Evolutionary conservation across 1,284 basidiomycete genomes (phyloP).

Genomic region (Microbotryum scabiosae): DNA sequence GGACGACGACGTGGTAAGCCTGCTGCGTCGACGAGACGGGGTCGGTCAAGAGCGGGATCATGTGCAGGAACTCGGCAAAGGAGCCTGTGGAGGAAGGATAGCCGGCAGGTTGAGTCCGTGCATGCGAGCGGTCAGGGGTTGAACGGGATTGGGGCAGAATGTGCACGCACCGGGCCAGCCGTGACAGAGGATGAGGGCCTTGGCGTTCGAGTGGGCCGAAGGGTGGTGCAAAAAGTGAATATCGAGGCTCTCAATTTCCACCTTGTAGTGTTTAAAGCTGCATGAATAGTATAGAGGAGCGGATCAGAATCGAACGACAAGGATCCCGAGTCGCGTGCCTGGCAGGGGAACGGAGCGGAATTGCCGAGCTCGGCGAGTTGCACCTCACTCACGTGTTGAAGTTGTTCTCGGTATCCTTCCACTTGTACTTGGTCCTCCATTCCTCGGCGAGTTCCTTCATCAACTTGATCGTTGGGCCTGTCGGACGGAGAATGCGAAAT

Average conservation of each 20-base stretch:
- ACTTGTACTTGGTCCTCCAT: slow-evolving; percentile 7
- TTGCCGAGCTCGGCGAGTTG: not conserved
- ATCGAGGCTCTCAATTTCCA: slow-evolving; percentile 19
- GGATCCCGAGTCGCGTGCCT: not conserved
- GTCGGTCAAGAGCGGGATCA: slow-evolving; percentile 15
- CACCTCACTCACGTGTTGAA: slow-evolving; percentile 14
- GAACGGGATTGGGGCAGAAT: not conserved
- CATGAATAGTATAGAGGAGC: not conserved
- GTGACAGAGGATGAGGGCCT: slow-evolving; percentile 29
- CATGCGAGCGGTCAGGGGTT: not conserved
- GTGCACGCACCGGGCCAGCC: slow-evolving; percentile 22
- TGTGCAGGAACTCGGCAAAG: slow-evolving; percentile 27
- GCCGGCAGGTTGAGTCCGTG: not conserved
- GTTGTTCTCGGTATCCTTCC: not conserved
- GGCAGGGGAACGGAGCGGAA: not conserved
- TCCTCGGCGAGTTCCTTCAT: slow-evolving; percentile 18
- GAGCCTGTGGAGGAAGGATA: slow-evolving; percentile 12
- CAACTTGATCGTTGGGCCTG: slow-evolving; percentile 11
- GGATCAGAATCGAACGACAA: not conserved
- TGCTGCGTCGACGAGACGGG: not conserved
- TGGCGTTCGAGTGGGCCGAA: slow-evolving; percentile 13
- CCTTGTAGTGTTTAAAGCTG: slow-evolving; percentile 23
- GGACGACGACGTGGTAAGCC: slow-evolving; percentile 30
- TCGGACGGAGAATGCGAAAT: not conserved
- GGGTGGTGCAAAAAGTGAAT: slow-evolving; percentile 29